A percentile compares a stretch with the other conserved stretches of the same genome.
These are phyloP conservation scores for Penicillium sp. DNA, from an alignment of 2,329 filamentous ascomycete genomes.

Conservation along the genomic window DNA sequence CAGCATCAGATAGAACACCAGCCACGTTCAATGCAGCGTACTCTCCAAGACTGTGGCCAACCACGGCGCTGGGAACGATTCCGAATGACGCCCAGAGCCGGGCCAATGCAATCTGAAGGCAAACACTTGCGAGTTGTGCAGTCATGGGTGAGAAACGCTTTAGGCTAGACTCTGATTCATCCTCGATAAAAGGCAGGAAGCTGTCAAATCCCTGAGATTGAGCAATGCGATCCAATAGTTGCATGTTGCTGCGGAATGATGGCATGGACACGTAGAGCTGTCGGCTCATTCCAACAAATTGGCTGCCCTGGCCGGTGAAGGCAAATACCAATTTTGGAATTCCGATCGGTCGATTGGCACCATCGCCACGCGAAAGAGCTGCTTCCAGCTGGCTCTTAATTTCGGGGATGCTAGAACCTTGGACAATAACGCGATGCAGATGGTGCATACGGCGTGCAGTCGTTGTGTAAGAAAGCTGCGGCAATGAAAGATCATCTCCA, in stretches of 20 bases:
- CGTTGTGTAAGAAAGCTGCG: conserved; percentile 65
- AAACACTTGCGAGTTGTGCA: not conserved
- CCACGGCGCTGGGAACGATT: not conserved
- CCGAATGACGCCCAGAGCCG: not conserved
- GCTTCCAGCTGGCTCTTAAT: not conserved
- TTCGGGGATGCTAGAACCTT: conserved; percentile 4
- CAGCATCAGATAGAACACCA: not conserved
- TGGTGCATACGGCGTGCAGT: conserved; percentile 69
- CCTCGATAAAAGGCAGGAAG: not conserved
- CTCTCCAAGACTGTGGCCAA: not conserved
- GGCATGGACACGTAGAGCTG: not conserved
- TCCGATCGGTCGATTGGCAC: not conserved
- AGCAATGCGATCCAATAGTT: not conserved
- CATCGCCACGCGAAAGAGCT: not conserved
- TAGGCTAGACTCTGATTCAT: not conserved
- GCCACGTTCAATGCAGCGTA: not conserved
- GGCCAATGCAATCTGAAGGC: not conserved
- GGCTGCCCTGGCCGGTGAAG: conserved; percentile 19
- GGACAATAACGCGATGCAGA: conserved; percentile 7
- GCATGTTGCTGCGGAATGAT: not conserved
- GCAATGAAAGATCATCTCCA: conserved; percentile 53
- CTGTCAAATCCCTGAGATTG: not conserved
- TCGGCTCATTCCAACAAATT: not conserved
- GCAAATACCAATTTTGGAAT: conserved; percentile 4
- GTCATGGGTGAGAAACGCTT: not conserved